Evolutionary conservation across 192 early-diverging fungal genomes (phyloP), one percentile per base, ranked within the genome.

Genomic region (Physocladia obscura): DNA sequence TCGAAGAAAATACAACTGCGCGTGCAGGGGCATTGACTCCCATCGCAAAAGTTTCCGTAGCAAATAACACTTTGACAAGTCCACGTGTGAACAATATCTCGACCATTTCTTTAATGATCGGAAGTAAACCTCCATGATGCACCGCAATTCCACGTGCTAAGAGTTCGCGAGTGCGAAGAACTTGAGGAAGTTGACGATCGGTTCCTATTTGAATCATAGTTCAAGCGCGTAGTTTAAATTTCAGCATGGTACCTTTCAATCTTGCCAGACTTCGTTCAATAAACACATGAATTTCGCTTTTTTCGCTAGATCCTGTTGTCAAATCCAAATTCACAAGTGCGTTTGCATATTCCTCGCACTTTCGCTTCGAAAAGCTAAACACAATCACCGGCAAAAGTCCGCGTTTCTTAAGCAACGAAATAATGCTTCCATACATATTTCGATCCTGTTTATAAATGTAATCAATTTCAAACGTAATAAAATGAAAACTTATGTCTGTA

Each of bases 1-100:
- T 82, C 50, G 84, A 85, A 26, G 94, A 94, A 78, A 96, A 99
- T 3, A 99, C 95, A 15, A 99, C 97, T 39, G 91, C 90, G 26
- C 86, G 75, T 19, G 97, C 93, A 8, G 97, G 97, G 86, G 97
- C 96, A 76, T 99, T 99, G 57, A 99, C 94, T 57, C 97, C 97
- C 95, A 99, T 99, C 3, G 97, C 94, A 86, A 99, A 99, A 8
- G 97, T 99, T 77, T 99, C 97, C 2, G 97, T 99, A 0, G 97
- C 97, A 86, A 96, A 98, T 69, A 99, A 77, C 1, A 94, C 90
- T 75, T 89, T 89, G 36, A 99, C 93, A 34, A 98, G 80, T 2
- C 94, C 93, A 35, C 89, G 79, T 19, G 89, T 84, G 82, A 99
- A 99, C 67, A 98, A 65, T 40, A 98, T 94, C 76, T 99, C 97